Evolutionary conservation across 1,284 basidiomycete genomes (phyloP).

Genomic region (Flammula alnicola): DNA sequence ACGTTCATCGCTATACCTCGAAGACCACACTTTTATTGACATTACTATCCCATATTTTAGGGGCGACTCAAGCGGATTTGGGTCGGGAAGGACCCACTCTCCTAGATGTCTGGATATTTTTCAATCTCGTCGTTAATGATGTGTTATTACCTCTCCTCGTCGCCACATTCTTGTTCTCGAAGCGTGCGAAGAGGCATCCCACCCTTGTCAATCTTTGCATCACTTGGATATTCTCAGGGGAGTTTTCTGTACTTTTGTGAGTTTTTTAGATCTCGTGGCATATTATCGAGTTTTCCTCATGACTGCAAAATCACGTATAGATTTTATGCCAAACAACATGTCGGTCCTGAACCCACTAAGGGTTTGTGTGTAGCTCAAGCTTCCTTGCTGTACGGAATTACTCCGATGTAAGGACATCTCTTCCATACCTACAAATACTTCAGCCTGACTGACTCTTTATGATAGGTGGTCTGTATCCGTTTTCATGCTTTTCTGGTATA

Average conservation of each 20-base stretch:
- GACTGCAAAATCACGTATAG: constrained; percentile 21
- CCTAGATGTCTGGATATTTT: constrained; percentile 37
- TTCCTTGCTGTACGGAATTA: constrained; percentile 45
- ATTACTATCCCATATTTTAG: no score
- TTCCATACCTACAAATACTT: not conserved
- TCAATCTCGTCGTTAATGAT: constrained; percentile 39
- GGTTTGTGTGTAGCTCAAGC: constrained; percentile 50
- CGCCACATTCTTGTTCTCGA: constrained; percentile 39
- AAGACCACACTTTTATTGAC: no score
- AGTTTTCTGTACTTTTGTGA: constrained; percentile 47
- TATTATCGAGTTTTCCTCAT: not conserved
- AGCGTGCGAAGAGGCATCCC: constrained; percentile 37
- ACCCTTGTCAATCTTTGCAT: constrained; percentile 47
- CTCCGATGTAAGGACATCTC: constrained; percentile 44
- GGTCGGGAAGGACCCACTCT: constrained; percentile 18
- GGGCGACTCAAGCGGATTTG: constrained; percentile 1
- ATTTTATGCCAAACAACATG: constrained; percentile 41
- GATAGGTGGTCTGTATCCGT: constrained; percentile 44
- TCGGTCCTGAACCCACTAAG: constrained; percentile 43
- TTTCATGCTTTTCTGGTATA: constrained; percentile 41
- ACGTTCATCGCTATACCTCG: no score
- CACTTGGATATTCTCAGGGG: constrained; percentile 48
- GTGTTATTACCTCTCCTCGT: constrained; percentile 43
- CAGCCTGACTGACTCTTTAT: not conserved
- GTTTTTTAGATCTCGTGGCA: constrained; percentile 11